Percentiles rank a stretch among this genome's conserved stretches.
These are phyloP conservation scores for Malassezia furfur DNA, from an alignment of 1,284 basidiomycete genomes.

Conservation along the genomic window DNA sequence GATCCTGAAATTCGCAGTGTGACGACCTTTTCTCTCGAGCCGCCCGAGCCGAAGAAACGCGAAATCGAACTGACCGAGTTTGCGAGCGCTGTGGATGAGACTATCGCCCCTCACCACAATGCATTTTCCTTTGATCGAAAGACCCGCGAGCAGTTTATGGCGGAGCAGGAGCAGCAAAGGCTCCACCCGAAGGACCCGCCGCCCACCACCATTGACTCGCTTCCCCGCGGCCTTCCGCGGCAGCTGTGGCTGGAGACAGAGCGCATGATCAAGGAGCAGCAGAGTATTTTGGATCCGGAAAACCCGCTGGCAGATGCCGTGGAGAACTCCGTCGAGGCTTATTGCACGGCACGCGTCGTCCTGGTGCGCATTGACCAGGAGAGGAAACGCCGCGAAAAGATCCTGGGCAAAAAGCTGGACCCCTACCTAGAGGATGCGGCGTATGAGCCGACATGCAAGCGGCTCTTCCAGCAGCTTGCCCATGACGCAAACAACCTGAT, in stretches of 20 bases:
- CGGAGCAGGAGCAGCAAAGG: no score
- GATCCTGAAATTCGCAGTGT: background rate
- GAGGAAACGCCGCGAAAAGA: slow-evolving; percentile 28
- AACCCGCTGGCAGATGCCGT: slow-evolving; percentile 26
- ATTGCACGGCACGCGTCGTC: slow-evolving; percentile 27
- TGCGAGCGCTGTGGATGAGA: slow-evolving; percentile 25
- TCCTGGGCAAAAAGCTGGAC: slow-evolving; percentile 12
- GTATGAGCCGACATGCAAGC: slow-evolving; percentile 18
- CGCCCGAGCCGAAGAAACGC: background rate
- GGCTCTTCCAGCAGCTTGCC: slow-evolving; percentile 19
- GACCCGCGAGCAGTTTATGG: background rate
- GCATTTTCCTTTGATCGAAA: slow-evolving; percentile 20
- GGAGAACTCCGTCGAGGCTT: slow-evolving; percentile 33
- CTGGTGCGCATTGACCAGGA: slow-evolving; percentile 39
- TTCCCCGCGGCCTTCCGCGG: no score
- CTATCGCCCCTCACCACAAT: slow-evolving; percentile 23
- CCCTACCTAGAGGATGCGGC: slow-evolving; percentile 14
- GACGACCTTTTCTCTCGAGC: background rate
- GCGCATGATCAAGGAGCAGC: no score
- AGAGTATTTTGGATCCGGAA: slow-evolving; percentile 19
- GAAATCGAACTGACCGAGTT: background rate
- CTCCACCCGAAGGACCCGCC: no score
- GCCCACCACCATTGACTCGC: no score
- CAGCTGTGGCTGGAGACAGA: no score
- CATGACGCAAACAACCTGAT: slow-evolving; percentile 31